phyloP scores from a whole-genome alignment of 2,329 filamentous ascomycete species.

The Didymella arachidicola region DNA sequence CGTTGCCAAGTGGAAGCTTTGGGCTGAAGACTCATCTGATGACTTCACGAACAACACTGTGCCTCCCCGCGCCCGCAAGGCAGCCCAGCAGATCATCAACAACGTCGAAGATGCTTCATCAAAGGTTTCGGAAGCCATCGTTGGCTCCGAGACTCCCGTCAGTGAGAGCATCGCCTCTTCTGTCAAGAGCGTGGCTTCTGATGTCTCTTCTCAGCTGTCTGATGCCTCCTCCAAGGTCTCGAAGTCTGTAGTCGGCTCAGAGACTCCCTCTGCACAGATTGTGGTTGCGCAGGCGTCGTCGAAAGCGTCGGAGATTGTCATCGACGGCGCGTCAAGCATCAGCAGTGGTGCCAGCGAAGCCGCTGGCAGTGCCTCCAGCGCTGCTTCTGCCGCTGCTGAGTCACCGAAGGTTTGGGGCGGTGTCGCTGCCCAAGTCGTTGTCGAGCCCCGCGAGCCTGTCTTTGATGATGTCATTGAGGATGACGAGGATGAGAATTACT shows the following conservation, averaged over 20 bases:
- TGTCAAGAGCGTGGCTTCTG: conserved; percentile 48
- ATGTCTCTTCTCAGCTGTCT: conserved; percentile 42
- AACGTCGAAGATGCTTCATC: conserved; percentile 50
- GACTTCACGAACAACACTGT: conserved; percentile 77
- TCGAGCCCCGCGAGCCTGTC: conserved; percentile 56
- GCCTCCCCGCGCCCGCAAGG: conserved; percentile 62
- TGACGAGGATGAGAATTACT: conserved; percentile 57
- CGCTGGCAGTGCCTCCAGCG: conserved; percentile 31
- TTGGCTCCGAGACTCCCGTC: conserved; percentile 43
- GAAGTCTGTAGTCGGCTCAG: conserved; percentile 31
- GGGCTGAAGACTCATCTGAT: conserved; percentile 74
- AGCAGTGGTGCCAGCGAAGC: conserved; percentile 23
- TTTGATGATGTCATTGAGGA: conserved; percentile 60
- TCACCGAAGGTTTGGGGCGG: conserved; percentile 61
- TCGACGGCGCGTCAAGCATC: conserved; percentile 26
- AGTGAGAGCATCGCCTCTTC: conserved; percentile 49
- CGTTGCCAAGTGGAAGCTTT: conserved; percentile 83
- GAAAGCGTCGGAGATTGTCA: conserved; percentile 14
- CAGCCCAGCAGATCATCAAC: conserved; percentile 53
- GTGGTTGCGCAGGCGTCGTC: conserved; percentile 35
- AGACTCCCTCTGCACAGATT: conserved; percentile 31
- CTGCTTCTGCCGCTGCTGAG: conserved; percentile 37
- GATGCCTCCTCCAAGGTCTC: conserved; percentile 27
- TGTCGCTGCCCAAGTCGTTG: conserved; percentile 61
- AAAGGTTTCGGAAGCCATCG: conserved; percentile 47